These are phyloP conservation scores for Xanthoceras sorbifolium DNA, from an alignment of 345 rosid genomes.

Conservation along the genomic window DNA sequence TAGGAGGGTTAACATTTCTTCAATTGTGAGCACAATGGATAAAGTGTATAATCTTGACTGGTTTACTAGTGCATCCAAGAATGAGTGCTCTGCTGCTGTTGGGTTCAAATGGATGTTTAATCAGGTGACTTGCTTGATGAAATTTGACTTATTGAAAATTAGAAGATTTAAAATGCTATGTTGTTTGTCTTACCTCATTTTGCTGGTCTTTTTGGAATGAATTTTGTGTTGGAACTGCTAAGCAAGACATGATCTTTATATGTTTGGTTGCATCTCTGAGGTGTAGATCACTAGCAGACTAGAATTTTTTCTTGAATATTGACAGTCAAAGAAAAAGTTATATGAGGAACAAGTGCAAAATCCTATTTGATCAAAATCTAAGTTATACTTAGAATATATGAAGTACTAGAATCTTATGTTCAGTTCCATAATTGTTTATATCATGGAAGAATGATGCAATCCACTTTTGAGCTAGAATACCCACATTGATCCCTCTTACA, in stretches of 20 bases:
- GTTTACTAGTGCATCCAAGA: conserved; percentile 44
- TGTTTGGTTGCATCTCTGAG: too few relatives aligned
- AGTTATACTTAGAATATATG: not conserved
- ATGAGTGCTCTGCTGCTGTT: conserved; percentile 42
- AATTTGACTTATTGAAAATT: not conserved
- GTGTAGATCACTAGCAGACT: too few relatives aligned
- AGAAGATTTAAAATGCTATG: not conserved
- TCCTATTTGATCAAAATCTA: too few relatives aligned
- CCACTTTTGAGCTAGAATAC: not conserved
- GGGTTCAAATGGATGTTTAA: conserved; percentile 51
- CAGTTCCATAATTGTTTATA: not conserved
- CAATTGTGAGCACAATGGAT: conserved; percentile 30
- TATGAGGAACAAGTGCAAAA: too few relatives aligned
- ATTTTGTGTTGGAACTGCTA: too few relatives aligned
- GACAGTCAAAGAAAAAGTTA: too few relatives aligned
- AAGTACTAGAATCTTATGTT: not conserved
- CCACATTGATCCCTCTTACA: not conserved
- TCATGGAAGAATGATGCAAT: not conserved
- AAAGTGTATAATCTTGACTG: conserved; percentile 38
- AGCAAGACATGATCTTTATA: too few relatives aligned
- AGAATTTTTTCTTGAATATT: not conserved
- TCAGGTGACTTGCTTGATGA: conserved; percentile 25
- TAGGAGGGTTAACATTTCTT: conserved; percentile 33
- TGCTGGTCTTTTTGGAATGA: not conserved
- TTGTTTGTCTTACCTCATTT: not conserved